Percentiles rank a stretch among this genome's conserved stretches.
phyloP scores from a whole-genome alignment of 352 stramenopile species.

The Pythium folliculosum region DNA sequence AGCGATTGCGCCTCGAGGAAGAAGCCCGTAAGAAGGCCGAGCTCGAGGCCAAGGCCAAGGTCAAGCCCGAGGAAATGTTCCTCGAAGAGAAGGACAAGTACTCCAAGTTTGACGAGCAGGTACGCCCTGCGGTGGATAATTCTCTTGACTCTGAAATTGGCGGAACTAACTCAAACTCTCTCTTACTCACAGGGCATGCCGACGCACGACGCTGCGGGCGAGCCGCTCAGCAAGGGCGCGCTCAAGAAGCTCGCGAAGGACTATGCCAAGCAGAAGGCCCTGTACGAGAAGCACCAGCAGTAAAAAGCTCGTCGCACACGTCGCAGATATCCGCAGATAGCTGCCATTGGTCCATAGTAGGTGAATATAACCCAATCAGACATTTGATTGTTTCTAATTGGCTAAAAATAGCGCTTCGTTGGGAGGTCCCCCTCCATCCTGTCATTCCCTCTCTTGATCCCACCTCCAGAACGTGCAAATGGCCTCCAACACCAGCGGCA shows the following conservation, averaged over 20 bases:
- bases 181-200: slow-evolving; percentile 85
- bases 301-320: slow-evolving; percentile 9
- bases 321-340: slow-evolving; percentile 7
- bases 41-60: slow-evolving; percentile 87
- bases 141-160: not conserved
- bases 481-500: slow-evolving; percentile 23
- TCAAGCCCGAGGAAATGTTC: slow-evolving; percentile 94
- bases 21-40: slow-evolving; percentile 80
- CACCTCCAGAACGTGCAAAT: not conserved
- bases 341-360: slow-evolving; percentile 13
- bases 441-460: slow-evolving; percentile 6
- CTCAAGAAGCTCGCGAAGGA: slow-evolving; percentile 98
- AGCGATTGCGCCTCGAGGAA: slow-evolving; percentile 68
- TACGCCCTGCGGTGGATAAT: slow-evolving; percentile 29
- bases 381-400: not conserved
- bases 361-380: slow-evolving; percentile 18
- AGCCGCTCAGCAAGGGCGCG: slow-evolving; percentile 94
- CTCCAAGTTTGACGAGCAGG: slow-evolving; percentile 89
- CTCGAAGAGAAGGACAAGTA: slow-evolving; percentile 85
- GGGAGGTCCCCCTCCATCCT: slow-evolving; percentile 1
- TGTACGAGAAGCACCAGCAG: slow-evolving; percentile 76
- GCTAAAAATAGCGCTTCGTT: not conserved
- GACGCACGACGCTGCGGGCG: slow-evolving; percentile 91
- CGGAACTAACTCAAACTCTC: not conserved
- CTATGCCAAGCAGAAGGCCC: slow-evolving; percentile 94